phyloP scores from a whole-genome alignment of 768 basidiomycete genomes.

The Gelatoporia subvermispora region DNA sequence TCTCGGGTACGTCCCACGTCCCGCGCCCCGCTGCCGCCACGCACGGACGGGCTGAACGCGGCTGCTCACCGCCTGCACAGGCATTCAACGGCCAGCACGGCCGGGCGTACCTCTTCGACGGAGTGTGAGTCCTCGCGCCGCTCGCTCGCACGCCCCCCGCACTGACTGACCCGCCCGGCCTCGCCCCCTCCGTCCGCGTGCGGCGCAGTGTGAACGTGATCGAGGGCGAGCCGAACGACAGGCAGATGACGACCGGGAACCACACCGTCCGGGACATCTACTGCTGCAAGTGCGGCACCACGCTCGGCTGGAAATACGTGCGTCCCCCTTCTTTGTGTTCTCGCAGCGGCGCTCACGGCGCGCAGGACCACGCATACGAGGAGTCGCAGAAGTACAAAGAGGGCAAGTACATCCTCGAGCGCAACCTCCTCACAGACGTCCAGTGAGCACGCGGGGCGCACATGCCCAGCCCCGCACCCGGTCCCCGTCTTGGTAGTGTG shows the following conservation, averaged over 20 bases:
- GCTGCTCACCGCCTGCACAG: constrained; percentile 37
- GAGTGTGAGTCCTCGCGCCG: constrained; percentile 60
- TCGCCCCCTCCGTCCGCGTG: too few species aligned
- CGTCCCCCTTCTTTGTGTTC: constrained; percentile 24
- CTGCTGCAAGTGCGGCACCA: constrained; percentile 83
- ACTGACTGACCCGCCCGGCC: constrained; percentile 9
- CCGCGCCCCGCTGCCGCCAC: background rate
- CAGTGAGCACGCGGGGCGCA: constrained; percentile 44
- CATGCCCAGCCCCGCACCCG: background rate
- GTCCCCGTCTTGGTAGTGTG: constrained; percentile 1
- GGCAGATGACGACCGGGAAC: constrained; percentile 94
- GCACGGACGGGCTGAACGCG: constrained; percentile 1
- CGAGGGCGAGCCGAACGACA: constrained; percentile 85
- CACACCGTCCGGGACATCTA: constrained; percentile 96
- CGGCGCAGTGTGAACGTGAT: constrained; percentile 78
- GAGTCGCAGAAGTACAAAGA: constrained; percentile 94
- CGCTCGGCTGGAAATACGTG: constrained; percentile 98
- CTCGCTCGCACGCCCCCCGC: background rate
- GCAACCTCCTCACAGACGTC: constrained; percentile 82
- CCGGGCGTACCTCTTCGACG: constrained; percentile 89
- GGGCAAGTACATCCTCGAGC: constrained; percentile 96
- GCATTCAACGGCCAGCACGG: constrained; percentile 98
- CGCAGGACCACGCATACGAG: constrained; percentile 90
- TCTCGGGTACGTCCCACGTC: constrained; percentile 57
- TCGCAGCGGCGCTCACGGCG: constrained; percentile 3